Conservation (phyloP, 306 rosid genomes). For the Fragaria vesca region DNA sequence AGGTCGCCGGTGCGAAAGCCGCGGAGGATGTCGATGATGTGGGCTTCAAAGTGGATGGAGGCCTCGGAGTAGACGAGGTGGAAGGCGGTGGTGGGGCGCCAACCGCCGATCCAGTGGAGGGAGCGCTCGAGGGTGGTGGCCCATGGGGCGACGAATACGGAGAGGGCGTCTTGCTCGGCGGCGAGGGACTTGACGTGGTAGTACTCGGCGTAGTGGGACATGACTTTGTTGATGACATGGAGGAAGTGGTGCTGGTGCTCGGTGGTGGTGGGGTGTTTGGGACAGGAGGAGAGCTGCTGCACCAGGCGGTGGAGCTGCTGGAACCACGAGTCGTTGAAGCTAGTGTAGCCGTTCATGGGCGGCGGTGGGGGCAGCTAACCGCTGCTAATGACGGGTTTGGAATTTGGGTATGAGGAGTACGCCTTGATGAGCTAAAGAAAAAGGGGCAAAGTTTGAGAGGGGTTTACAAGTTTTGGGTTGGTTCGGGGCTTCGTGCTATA, state of each 20-base stretch:
- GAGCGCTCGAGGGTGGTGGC: slow-evolving; percentile 69
- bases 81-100: slow-evolving; percentile 89
- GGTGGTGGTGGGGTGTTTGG: slow-evolving; percentile 25
- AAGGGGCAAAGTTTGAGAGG: neutral
- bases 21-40: slow-evolving; percentile 60
- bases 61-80: slow-evolving; percentile 83
- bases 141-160: slow-evolving; percentile 60
- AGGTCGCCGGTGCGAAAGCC: slow-evolving; percentile 79
- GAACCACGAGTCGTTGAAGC: slow-evolving; percentile 62
- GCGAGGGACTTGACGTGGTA: slow-evolving; percentile 46
- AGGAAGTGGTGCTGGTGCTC: slow-evolving; percentile 30
- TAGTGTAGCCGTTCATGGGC: slow-evolving; percentile 25
- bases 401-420: neutral
- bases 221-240: slow-evolving; percentile 40
- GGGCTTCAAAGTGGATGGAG: slow-evolving; percentile 69
- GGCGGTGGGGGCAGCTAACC: neutral
- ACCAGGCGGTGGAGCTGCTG: slow-evolving; percentile 37
- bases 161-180: slow-evolving; percentile 47
- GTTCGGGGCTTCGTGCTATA: neutral
- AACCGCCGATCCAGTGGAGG: slow-evolving; percentile 77
- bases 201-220: slow-evolving; percentile 58
- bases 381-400: neutral
- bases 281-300: slow-evolving; percentile 38
- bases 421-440: neutral
- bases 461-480: neutral